phyloP scores from a whole-genome alignment of 2,329 filamentous ascomycete species.

The Phaeophleospora eucalypticola region DNA sequence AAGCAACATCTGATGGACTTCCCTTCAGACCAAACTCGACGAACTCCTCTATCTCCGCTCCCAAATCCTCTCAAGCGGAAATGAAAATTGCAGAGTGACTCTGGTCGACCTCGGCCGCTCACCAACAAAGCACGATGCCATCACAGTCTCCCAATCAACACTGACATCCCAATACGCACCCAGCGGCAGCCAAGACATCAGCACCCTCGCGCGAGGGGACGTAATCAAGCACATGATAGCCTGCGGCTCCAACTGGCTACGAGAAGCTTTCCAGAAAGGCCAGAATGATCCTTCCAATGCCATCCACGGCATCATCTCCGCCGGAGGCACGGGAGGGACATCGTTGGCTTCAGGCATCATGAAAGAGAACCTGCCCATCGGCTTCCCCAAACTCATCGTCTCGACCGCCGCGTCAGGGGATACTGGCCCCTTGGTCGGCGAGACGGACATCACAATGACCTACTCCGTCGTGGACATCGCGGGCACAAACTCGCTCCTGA shows the following conservation, averaged over 20 bases:
- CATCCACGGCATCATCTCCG: conserved; percentile 50
- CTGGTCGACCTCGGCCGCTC: conserved; percentile 56
- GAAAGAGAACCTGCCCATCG: conserved; percentile 57
- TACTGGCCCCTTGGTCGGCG: conserved; percentile 60
- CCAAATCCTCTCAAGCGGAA: conserved; percentile 38
- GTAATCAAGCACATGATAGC: conserved; percentile 54
- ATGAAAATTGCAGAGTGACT: conserved; percentile 36
- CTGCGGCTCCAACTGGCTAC: conserved; percentile 46
- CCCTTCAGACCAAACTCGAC: conserved; percentile 50
- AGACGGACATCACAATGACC: conserved; percentile 66
- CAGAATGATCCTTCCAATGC: conserved; percentile 17
- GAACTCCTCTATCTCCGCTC: conserved; percentile 55
- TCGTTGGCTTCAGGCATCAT: conserved; percentile 59
- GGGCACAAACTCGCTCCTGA: conserved; percentile 58
- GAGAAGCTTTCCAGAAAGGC: conserved; percentile 21
- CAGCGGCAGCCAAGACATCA: conserved; percentile 26
- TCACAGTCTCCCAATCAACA: conserved; percentile 45
- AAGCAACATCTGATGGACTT: not conserved
- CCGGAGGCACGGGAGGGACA: conserved; percentile 61
- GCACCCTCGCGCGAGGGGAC: conserved; percentile 48
- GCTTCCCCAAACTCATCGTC: conserved; percentile 66
- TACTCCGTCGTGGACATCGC: conserved; percentile 69
- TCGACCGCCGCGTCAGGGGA: conserved; percentile 67
- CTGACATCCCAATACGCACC: conserved; percentile 38
- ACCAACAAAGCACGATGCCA: conserved; percentile 40